Percentiles rank a stretch among this genome's conserved stretches.
These are phyloP conservation scores for Bothriochloa decipiens DNA, from an alignment of 176 grass and related monocot species.

Conservation along the genomic window DNA sequence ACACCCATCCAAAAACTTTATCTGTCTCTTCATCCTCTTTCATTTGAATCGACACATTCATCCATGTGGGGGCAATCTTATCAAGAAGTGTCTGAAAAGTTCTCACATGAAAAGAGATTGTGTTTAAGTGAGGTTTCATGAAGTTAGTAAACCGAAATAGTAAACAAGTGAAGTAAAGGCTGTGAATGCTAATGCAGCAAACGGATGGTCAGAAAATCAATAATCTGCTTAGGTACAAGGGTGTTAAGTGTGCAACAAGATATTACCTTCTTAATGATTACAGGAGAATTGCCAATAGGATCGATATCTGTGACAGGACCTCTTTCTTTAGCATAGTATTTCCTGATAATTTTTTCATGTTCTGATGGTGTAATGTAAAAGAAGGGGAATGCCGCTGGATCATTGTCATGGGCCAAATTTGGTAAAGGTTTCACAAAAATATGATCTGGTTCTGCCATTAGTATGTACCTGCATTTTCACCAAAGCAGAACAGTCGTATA, in stretches of 20 bases:
- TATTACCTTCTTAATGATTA: constrained; percentile 95
- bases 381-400: constrained; percentile 83
- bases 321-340: constrained; percentile 86
- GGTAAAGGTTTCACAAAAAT: constrained; percentile 91
- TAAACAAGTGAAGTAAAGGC: constrained; percentile 22
- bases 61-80: constrained; percentile 98
- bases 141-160: constrained; percentile 17
- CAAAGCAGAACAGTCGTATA: constrained; percentile 20
- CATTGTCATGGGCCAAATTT: constrained; percentile 66
- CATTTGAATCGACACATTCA: constrained; percentile 94
- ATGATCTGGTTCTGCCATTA: constrained; percentile 99
- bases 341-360: constrained; percentile 80
- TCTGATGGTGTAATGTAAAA: constrained; percentile 89
- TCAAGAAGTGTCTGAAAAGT: constrained; percentile 52
- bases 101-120: constrained; percentile 10
- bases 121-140: constrained; percentile 10
- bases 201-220: constrained; percentile 16
- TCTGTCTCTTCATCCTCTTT: constrained; percentile 92
- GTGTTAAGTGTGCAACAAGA: neutral
- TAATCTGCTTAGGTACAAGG: neutral
- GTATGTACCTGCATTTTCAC: constrained; percentile 72
- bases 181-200: neutral
- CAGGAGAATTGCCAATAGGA: constrained; percentile 97
- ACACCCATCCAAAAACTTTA: constrained; percentile 88
- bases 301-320: constrained; percentile 78